phyloP scores from a whole-genome alignment of 2,329 filamentous ascomycete species.

The Fusarium gaditjirri region DNA sequence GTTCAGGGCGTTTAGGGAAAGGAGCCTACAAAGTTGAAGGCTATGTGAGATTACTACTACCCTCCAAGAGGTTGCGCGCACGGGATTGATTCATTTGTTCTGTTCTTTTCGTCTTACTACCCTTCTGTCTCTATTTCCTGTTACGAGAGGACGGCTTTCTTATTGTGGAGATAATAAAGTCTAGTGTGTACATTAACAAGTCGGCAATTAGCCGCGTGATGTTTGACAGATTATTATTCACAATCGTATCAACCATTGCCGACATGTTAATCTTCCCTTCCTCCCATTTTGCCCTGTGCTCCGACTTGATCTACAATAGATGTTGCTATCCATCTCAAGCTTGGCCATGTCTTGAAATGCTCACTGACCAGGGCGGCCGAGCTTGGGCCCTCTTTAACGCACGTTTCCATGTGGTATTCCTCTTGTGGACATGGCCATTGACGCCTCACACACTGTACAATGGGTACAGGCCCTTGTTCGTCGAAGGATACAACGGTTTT shows the following conservation, averaged over 20 bases:
- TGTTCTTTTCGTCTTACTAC: slow-evolving; percentile 23
- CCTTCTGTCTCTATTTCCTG: slow-evolving; percentile 31
- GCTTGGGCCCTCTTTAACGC: slow-evolving; percentile 27
- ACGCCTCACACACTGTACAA: slow-evolving; percentile 36
- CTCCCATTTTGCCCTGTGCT: not conserved
- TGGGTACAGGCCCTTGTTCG: slow-evolving; percentile 4
- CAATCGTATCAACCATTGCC: not conserved
- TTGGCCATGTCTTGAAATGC: not conserved
- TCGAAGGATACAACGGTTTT: slow-evolving; percentile 24
- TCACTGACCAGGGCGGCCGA: slow-evolving; percentile 5
- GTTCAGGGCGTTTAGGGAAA: slow-evolving; percentile 45
- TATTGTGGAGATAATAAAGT: slow-evolving; percentile 17
- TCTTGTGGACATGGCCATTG: slow-evolving; percentile 10
- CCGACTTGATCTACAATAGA: not conserved
- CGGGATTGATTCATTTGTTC: slow-evolving; percentile 32
- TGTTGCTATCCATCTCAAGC: not conserved
- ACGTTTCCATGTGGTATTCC: slow-evolving; percentile 29
- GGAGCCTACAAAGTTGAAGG: slow-evolving; percentile 43
- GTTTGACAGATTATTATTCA: slow-evolving; percentile 1
- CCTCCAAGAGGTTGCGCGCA: slow-evolving; percentile 43
- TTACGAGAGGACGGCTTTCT: slow-evolving; percentile 21
- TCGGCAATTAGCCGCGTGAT: slow-evolving; percentile 1
- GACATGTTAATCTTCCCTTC: not conserved
- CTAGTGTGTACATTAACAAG: slow-evolving; percentile 33
- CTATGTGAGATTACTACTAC: slow-evolving; percentile 39